phyloP scores from a whole-genome alignment of 2,329 filamentous ascomycete genomes.

The Thelonectria discophora region DNA sequence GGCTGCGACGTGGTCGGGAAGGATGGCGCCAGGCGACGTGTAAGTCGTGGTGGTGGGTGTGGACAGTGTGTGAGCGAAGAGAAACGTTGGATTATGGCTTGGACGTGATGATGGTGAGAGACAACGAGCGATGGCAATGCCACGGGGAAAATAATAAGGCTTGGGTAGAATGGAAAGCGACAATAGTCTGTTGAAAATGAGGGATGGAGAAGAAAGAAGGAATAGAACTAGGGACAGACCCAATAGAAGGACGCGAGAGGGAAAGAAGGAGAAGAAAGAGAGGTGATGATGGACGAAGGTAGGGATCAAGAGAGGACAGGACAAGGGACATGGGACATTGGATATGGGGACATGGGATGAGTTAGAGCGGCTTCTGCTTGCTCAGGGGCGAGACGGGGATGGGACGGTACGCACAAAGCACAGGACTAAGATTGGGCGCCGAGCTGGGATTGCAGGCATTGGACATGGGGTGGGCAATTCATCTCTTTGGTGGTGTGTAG shows the following conservation, averaged over 20 bases:
- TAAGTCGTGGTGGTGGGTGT: conserved; percentile 19
- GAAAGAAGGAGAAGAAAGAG: conserved; percentile 30
- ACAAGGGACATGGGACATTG: conserved; percentile 20
- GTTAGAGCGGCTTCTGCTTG: conserved; percentile 20
- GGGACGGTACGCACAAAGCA: conserved; percentile 21
- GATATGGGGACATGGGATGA: conserved; percentile 22
- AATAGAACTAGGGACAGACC: conserved; percentile 24
- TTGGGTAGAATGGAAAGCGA: neutral
- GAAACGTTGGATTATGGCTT: neutral
- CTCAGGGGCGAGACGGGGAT: conserved; percentile 31
- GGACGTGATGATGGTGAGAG: conserved; percentile 4
- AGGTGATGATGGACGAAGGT: conserved; percentile 36
- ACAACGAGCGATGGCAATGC: neutral
- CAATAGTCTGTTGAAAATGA: neutral
- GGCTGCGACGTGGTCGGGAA: conserved; percentile 14
- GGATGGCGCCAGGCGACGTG: conserved; percentile 25
- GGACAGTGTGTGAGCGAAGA: neutral
- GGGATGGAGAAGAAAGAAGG: conserved; percentile 16
- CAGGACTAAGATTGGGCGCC: conserved; percentile 32
- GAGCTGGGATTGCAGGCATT: conserved; percentile 27
- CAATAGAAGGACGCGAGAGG: conserved; percentile 23
- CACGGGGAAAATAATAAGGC: neutral
- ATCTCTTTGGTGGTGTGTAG: conserved; percentile 15
- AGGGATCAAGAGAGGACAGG: conserved; percentile 22
- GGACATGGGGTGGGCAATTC: conserved; percentile 17